These are phyloP conservation scores for Urtica urens DNA, from an alignment of 306 rosid genomes.

Conservation along the genomic window DNA sequence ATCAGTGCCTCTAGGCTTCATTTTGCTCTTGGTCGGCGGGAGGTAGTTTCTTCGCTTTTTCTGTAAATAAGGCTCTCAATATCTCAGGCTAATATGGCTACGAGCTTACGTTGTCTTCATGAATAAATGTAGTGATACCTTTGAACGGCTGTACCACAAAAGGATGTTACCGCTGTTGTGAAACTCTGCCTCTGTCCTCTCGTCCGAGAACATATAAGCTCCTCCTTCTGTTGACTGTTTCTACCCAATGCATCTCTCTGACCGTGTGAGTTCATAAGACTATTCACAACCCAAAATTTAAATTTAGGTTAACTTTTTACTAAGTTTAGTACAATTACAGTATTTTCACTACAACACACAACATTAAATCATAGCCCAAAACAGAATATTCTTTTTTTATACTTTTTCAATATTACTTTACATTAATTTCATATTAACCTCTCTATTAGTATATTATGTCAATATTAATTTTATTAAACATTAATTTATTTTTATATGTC, in stretches of 20 bases:
- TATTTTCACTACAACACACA: too few species aligned
- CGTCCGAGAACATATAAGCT: constrained; percentile 57
- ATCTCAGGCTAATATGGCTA: constrained; percentile 2
- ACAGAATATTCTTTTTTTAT: too few species aligned
- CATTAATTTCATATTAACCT: too few species aligned
- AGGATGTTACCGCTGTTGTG: constrained; percentile 96
- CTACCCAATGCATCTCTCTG: constrained; percentile 98
- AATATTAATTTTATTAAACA: too few species aligned
- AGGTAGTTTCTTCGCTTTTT: constrained; percentile 44
- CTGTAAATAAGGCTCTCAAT: constrained; percentile 4
- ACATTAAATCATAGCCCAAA: too few species aligned
- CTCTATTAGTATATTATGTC: too few species aligned
- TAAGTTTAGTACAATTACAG: too few species aligned
- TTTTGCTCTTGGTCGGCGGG: constrained; percentile 94
- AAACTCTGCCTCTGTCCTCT: constrained; percentile 65
- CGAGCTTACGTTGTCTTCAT: constrained; percentile 15
- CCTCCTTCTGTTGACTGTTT: constrained; percentile 92
- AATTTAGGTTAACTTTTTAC: too few species aligned
- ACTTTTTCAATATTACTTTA: too few species aligned
- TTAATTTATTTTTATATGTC: too few species aligned
- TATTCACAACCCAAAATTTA: too few species aligned
- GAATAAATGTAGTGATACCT: constrained; percentile 67
- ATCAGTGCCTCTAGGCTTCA: constrained; percentile 85
- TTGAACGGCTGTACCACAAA: constrained; percentile 92
- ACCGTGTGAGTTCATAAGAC: constrained; percentile 50